Evolutionary conservation across 495 filamentous ascomycete species (phyloP).

Genomic region (Xylaria venustula): DNA sequence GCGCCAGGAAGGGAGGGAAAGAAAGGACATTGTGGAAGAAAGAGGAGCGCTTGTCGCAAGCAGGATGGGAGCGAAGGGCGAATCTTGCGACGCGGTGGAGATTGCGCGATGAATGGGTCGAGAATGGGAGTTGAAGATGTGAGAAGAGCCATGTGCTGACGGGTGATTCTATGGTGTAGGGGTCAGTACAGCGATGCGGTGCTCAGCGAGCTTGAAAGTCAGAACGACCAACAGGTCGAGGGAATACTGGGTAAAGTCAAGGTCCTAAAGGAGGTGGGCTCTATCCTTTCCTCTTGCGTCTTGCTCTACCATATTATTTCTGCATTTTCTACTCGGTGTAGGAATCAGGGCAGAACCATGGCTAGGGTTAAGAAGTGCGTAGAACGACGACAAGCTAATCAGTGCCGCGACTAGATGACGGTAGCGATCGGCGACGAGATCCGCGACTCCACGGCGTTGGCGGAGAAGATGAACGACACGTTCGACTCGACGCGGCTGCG

Average conservation of each 20-base stretch:
- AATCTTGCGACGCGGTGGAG: background rate
- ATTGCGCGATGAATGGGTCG: background rate
- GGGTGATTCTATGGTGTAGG: slow-evolving; percentile 36
- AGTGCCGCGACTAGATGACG: slow-evolving; percentile 59
- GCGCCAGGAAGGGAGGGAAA: background rate
- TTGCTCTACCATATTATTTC: background rate
- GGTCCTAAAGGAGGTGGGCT: slow-evolving; percentile 83
- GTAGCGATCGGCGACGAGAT: slow-evolving; percentile 93
- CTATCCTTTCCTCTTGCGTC: background rate
- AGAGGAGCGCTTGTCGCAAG: background rate
- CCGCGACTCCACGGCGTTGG: slow-evolving; percentile 75
- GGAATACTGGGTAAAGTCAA: slow-evolving; percentile 88
- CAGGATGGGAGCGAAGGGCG: background rate
- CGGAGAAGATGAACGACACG: slow-evolving; percentile 84
- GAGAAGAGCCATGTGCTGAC: background rate
- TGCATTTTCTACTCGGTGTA: background rate
- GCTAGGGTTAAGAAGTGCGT: background rate
- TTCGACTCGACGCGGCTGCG: slow-evolving; percentile 82
- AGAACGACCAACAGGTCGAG: slow-evolving; percentile 89
- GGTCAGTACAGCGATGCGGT: slow-evolving; percentile 95
- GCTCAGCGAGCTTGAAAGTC: slow-evolving; percentile 88
- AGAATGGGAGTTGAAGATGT: background rate
- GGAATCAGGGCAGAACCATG: no score
- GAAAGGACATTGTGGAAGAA: background rate
- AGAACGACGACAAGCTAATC: slow-evolving; percentile 5